phyloP scores from a whole-genome alignment of 441 rosid genomes.

The Adansonia rubrostipa region DNA sequence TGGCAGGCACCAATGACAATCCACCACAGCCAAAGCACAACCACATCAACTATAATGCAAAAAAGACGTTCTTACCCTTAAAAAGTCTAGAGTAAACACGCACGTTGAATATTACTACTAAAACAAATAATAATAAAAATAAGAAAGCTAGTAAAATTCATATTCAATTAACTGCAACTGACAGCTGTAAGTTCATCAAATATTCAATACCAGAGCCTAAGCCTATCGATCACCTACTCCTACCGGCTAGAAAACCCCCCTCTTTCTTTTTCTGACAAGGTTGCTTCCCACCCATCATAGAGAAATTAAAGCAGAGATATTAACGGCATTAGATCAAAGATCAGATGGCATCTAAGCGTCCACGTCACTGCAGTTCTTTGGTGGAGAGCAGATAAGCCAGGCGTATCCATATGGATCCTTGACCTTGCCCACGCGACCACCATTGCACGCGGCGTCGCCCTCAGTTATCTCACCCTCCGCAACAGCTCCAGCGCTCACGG shows the following conservation, averaged over 20 bases:
- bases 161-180: conserved; percentile 1
- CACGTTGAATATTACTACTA: neutral
- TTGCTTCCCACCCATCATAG: conserved; percentile 28
- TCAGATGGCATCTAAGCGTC: conserved; percentile 44
- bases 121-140: no score
- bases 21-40: neutral
- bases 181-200: conserved; percentile 26
- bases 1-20: conserved; percentile 8
- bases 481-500: conserved; percentile 71
- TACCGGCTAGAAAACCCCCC: conserved; percentile 12
- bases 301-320: neutral
- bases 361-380: conserved; percentile 41
- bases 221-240: conserved; percentile 26
- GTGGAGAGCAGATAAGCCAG: conserved; percentile 63
- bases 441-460: conserved; percentile 46
- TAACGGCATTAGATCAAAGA: neutral
- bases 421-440: conserved; percentile 64
- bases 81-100: neutral
- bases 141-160: neutral
- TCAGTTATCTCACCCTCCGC: conserved; percentile 53
- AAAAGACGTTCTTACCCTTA: neutral
- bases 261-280: neutral
- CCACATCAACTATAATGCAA: neutral
- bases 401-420: conserved; percentile 81
- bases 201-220: neutral